Evolutionary conservation across 768 basidiomycete genomes (phyloP), one percentile per base, ranked within the genome.

Genomic region (Mycena amicta): DNA sequence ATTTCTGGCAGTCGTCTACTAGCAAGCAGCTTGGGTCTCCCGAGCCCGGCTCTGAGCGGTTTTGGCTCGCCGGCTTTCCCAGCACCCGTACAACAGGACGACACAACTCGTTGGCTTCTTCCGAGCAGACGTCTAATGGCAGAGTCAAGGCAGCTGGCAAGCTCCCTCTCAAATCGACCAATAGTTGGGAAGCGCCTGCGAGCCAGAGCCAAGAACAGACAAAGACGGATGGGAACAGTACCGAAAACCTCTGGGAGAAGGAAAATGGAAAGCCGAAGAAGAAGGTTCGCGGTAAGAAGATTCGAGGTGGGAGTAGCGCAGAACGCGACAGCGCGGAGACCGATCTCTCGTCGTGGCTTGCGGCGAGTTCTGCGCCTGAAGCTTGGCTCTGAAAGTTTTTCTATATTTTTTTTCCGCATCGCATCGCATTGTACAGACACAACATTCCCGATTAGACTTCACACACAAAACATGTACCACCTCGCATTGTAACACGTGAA

Each of bases 241-340:
- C 30, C 41, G 58, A 60, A 29, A 31, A 27, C 50, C 43, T 50
- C 12, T 60, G 55, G 59, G 62, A 60, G 53, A 64, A 60, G 46
- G 59, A 64, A 43, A 64, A 60, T 43, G 58, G 58, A 33, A 64
- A 64, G 27, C 39, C 59, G 45, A 60, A 52, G 20, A 64, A 52
- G 30, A 60, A 57, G 55, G 59, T 56, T 18, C 45, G 47, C n/a
- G 47, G 43, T 50, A 60, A 55, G 39, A 60, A 57, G 45, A 33
- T n/a, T 33, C 56, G 52, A 31, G 47, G 46, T 23, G 55, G 52
- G 15, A 13, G 43, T n/a, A 54, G 40, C 40, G 41, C 30, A 15
- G 50, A 49, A 16, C 50, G 22, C 43, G 43, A 13, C 43, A 23
- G 47, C 29, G 28, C 50, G 29, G 31, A 25, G 12, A 46, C 46